Conservation (phyloP, 257 asterid species). For the Hygrophila difformis region DNA sequence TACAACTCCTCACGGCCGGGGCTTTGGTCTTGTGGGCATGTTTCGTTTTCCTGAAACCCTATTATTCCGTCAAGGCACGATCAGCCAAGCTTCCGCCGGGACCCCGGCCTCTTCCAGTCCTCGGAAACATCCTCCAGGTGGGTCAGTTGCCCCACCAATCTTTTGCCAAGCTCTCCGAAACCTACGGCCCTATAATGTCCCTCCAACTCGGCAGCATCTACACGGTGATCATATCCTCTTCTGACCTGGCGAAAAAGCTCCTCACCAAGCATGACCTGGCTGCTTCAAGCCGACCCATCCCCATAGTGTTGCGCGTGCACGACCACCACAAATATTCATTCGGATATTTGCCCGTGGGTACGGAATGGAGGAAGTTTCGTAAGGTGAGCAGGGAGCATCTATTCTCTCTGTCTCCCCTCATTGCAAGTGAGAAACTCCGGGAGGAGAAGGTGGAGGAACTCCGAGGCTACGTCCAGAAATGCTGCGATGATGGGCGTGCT, state of each 20-base stretch:
- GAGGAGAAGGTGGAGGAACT: slow-evolving; percentile 16
- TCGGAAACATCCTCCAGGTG: slow-evolving; percentile 18
- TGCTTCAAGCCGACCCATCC: too few species aligned
- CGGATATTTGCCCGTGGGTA: slow-evolving; percentile 17
- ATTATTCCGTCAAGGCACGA: too few species aligned
- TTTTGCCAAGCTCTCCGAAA: slow-evolving; percentile 20
- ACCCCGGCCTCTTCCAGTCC: slow-evolving; percentile 5
- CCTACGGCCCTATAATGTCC: slow-evolving; percentile 21
- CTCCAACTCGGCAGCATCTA: slow-evolving; percentile 18
- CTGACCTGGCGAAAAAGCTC: slow-evolving; percentile 25
- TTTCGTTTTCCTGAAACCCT: neutral
- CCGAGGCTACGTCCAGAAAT: slow-evolving; percentile 13
- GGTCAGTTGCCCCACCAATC: slow-evolving; percentile 17
- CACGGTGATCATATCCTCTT: slow-evolving; percentile 25
- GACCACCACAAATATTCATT: slow-evolving; percentile 16
- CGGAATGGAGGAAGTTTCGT: slow-evolving; percentile 27
- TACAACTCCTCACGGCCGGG: neutral
- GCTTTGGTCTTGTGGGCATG: neutral
- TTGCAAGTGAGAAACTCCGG: slow-evolving; percentile 19
- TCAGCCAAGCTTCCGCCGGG: too few species aligned
- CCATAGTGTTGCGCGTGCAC: too few species aligned
- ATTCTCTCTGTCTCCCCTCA: slow-evolving; percentile 23
- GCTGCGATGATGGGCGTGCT: slow-evolving; percentile 6
- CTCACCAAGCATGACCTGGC: too few species aligned
- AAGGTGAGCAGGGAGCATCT: slow-evolving; percentile 25